These are phyloP conservation scores for Endogone sp. DNA, from an alignment of 192 early-diverging fungal genomes.

Conservation along the genomic window DNA sequence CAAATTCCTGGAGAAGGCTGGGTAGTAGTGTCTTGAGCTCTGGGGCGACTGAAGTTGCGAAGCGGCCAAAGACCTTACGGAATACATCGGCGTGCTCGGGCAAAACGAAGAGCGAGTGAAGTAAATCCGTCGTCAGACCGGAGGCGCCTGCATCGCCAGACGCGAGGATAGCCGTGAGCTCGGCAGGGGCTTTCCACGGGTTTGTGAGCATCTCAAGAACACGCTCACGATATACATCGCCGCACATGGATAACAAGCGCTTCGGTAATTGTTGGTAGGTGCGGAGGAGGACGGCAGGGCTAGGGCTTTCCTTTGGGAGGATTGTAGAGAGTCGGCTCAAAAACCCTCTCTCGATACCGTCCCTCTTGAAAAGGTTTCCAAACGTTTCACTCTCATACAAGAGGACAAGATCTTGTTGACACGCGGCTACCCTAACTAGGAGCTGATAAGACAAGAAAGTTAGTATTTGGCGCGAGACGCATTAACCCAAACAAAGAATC, in stretches of 20 bases:
- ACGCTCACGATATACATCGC: background rate
- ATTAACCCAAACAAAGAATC: background rate
- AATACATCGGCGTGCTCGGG: background rate
- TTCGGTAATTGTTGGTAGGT: background rate
- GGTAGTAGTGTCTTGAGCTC: background rate
- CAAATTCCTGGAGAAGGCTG: background rate
- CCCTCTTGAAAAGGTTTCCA: background rate
- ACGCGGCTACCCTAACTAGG: background rate
- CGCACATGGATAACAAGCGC: background rate
- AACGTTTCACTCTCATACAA: background rate
- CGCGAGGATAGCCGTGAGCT: background rate
- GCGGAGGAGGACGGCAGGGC: background rate
- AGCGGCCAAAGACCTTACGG: background rate
- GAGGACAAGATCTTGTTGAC: background rate
- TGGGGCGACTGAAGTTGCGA: background rate
- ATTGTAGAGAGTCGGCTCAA: background rate
- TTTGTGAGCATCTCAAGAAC: background rate
- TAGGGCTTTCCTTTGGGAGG: background rate
- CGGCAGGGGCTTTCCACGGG: background rate
- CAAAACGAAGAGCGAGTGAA: background rate
- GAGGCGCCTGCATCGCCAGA: background rate
- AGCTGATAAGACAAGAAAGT: background rate
- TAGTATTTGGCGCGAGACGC: background rate
- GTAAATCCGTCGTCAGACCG: background rate
- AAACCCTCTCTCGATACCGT: background rate